Base-by-base conservation (phyloP, 768 basidiomycete genomes). In the Termitomyces sp. region DNA sequence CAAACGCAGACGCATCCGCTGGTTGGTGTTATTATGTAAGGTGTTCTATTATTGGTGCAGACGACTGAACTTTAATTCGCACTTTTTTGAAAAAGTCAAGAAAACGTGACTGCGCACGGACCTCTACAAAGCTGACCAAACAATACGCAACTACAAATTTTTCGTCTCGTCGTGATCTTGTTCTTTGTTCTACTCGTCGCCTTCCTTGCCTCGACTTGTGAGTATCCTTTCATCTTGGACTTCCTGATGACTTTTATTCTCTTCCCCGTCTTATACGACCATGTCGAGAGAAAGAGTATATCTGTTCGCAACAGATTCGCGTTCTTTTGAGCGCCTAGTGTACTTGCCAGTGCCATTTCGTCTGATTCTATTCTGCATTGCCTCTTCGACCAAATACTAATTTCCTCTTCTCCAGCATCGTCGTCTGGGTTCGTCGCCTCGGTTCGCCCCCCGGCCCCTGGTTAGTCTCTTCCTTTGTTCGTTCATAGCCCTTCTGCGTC, bases 181-280 rank as follows among this genome's bases (percentile, higher is more conserved):
- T 44, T 37, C 50, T 22, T 20, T 34, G 42, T 44, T 30, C 20
- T 24, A 14, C 16, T 27, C 18, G 32, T 5, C 14, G 12, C 12
- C 4, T 10, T 7, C 18, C n/a, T n/a, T n/a, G n/a, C n/a, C n/a
- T n/a, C n/a, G n/a, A n/a, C n/a, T n/a, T 39, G 59, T 60, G 49
- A 60, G 59, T 56, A 18, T 26, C 18, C 13, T 27, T 54, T 40
- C 22, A 26, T 27, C 24, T 34, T 2, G 1, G 4, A 2, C 30
- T 12, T 3, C 26, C 34, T 57, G 61, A 89, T 89, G 88, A 87
- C 82, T 79, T n/a, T 79, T 79, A 82, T 90, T 90, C 89, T 90
- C 88, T 91, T 90, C 88, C 88, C 88, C 88, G 88, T 87, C 88
- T 74, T 90, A 90, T 69, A 87, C 88, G 89, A 90, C 89, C 82